phyloP scores from a whole-genome alignment of 2,329 filamentous ascomycete genomes.

The Coniochaeta sp. region DNA sequence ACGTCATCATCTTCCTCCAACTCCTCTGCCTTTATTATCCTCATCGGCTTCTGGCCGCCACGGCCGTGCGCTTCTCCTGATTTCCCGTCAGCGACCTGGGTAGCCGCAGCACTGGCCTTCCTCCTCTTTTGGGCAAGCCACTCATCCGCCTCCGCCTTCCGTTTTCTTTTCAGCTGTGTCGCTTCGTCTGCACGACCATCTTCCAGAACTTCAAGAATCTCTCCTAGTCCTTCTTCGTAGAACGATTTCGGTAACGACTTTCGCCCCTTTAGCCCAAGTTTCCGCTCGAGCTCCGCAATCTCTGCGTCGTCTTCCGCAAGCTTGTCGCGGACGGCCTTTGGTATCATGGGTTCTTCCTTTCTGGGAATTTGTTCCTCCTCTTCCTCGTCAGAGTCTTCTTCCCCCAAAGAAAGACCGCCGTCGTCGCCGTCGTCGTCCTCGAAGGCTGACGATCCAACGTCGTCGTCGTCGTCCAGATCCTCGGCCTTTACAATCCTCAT shows the following conservation, averaged over 20 bases:
- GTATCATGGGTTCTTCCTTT: conserved; percentile 9
- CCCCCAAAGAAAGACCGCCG: conserved; percentile 10
- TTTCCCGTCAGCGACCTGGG: conserved; percentile 4
- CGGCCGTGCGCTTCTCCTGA: conserved; percentile 1
- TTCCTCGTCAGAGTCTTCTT: conserved; percentile 13
- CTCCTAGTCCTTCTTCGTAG: conserved; percentile 74
- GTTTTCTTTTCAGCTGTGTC: conserved; percentile 53
- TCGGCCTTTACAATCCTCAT: conserved; percentile 5
- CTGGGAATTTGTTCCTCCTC: conserved; percentile 10
- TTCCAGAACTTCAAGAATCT: conserved; percentile 63
- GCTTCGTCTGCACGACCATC: conserved; percentile 34
- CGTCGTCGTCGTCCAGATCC: conserved; percentile 19
- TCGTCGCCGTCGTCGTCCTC: conserved; percentile 17
- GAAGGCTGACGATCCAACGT: conserved; percentile 5
- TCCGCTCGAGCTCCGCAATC: conserved; percentile 81
- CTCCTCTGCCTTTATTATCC: neutral
- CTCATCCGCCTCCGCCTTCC: conserved; percentile 47
- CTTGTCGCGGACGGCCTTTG: conserved; percentile 45
- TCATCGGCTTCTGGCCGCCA: neutral
- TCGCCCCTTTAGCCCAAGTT: conserved; percentile 71
- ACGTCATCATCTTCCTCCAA: conserved; percentile 12
- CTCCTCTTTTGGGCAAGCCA: conserved; percentile 53
- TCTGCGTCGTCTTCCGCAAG: conserved; percentile 79
- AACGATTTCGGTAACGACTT: conserved; percentile 68
- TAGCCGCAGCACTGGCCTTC: conserved; percentile 26